Conservation (phyloP, 352 stramenopile genomes). For the Albugo laibachii region DNA sequence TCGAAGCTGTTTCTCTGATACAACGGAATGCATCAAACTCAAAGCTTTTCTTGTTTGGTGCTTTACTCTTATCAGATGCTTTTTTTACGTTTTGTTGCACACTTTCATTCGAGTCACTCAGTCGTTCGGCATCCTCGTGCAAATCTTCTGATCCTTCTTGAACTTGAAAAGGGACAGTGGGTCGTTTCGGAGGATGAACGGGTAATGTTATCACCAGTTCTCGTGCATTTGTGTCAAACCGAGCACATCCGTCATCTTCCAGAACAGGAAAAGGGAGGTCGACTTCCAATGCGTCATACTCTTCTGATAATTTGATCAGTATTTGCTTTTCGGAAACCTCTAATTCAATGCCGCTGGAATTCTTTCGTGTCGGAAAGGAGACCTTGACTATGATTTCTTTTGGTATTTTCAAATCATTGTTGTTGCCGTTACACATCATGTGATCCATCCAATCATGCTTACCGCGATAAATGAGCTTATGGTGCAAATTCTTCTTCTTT, state of each 20-base stretch:
- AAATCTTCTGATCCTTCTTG: conserved; percentile 7
- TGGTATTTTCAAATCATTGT: conserved; percentile 10
- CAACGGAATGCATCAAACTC: conserved; percentile 22
- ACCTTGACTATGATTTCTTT: conserved; percentile 50
- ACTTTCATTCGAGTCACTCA: conserved; percentile 8
- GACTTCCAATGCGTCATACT: conserved; percentile 34
- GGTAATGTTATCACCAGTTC: conserved; percentile 64
- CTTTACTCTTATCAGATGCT: conserved; percentile 4
- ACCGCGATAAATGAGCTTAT: conserved; percentile 39
- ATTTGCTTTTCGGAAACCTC: conserved; percentile 38
- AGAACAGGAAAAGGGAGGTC: conserved; percentile 54
- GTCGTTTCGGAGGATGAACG: conserved; percentile 28
- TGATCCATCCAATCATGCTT: conserved; percentile 56
- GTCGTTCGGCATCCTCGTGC: conserved; percentile 20
- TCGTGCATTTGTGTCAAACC: conserved; percentile 63
- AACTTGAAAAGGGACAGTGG: conserved; percentile 2
- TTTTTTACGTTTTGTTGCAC: conserved; percentile 8
- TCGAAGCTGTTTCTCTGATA: conserved; percentile 38
- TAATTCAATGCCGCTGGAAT: conserved; percentile 32
- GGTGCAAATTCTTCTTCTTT: conserved; percentile 23
- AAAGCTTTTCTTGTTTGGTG: not conserved
- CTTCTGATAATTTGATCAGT: conserved; percentile 13
- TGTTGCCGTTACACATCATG: conserved; percentile 19
- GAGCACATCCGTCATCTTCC: conserved; percentile 51
- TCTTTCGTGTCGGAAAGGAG: conserved; percentile 27